phyloP scores from a whole-genome alignment of 495 filamentous ascomycete genomes.

The Neurospora sp. region DNA sequence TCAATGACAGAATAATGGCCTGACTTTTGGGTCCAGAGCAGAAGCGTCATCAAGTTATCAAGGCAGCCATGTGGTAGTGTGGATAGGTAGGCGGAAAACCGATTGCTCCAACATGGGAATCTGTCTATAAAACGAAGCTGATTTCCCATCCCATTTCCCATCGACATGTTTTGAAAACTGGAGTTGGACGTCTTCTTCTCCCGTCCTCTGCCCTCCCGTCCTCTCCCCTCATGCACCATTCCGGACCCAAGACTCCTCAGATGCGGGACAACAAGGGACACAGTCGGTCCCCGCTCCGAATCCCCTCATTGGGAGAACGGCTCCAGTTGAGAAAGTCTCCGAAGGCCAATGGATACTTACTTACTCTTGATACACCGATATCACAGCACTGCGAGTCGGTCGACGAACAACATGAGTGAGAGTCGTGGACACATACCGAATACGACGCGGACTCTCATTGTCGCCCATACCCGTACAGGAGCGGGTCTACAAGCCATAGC shows the following conservation, averaged over 20 bases:
- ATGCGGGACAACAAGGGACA: background rate
- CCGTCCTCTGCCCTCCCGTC: background rate
- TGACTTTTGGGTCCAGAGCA: constrained; percentile 1
- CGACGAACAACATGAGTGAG: background rate
- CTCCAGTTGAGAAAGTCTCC: background rate
- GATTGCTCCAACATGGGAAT: background rate
- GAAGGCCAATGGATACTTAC: background rate
- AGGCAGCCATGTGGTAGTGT: background rate
- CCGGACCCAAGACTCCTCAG: background rate
- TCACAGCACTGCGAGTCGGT: background rate
- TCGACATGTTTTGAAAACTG: background rate
- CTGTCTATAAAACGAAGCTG: background rate
- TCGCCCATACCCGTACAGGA: background rate
- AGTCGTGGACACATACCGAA: background rate
- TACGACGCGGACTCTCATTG: background rate
- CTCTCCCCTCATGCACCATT: background rate
- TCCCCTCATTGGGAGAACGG: background rate
- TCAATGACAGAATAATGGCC: constrained; percentile 9
- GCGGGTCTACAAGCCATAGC: background rate
- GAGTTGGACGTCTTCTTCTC: background rate
- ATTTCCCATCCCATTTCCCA: background rate
- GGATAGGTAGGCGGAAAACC: background rate
- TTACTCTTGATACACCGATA: background rate
- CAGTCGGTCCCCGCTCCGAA: background rate
- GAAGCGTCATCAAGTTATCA: background rate